Evolutionary conservation across 345 rosid genomes (phyloP), one percentile per base, ranked within the genome.

Genomic region (Camelina laxa): DNA sequence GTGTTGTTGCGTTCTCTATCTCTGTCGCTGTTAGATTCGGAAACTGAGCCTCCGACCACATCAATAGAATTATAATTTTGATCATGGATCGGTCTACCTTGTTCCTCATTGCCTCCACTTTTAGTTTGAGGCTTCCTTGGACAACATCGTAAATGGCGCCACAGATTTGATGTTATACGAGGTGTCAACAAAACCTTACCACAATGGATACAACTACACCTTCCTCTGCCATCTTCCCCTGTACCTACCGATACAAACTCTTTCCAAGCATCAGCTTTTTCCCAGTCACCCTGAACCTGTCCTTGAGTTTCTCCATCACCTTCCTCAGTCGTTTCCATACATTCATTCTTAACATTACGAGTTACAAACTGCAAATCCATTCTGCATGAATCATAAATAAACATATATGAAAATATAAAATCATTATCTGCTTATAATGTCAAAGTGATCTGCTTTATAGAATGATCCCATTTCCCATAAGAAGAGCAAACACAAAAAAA

Each of bases 211-310:
- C 65, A 60, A 35, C 47, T 24, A 60, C 65, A 15, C 10, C 65
- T 60, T 60, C 36, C 16, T 31, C 36, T 60, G 9, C 67, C 61
- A 38, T 67, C 72, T 21, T 5, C 15, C 50, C n/a, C 49, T 38
- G 5, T 1, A 9, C 60, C 72, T n/a, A 67, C 22, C 4, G 72
- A n/a, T 15, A 15, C n/a, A 53, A 53, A 36, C 50, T 53, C 50
- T 67, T 67, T 33, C 70, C 58, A 65, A 12, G 19, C 44, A 48
- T 14, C 30, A 19, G 17, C 4, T 7, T 1, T 48, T 53, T 20
- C 4, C 4, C 20, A 1, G 21, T 11, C 9, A 67, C 35, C 36
- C 15, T 21, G 38, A 1, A 51, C 17, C 45, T 39, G 38, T 44
- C 3, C 51, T 62, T 45, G 55, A 27, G 21, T 64, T 64, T 60